Conservation (phyloP, 192 early-diverging fungal genomes). For the Gryganskiella cystojenkinii region DNA sequence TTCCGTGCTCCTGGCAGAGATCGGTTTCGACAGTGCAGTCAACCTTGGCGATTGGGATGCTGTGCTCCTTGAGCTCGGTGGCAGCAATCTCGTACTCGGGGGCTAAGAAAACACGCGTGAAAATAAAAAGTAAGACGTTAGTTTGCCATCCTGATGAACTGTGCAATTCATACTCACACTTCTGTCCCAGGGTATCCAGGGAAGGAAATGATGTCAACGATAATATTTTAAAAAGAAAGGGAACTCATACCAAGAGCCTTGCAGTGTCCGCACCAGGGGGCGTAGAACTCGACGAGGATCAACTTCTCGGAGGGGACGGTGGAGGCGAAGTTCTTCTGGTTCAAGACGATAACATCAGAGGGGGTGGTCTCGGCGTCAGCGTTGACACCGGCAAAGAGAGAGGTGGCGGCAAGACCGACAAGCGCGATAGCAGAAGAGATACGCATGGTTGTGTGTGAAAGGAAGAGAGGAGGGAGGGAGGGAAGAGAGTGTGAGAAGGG, state of each 20-base stretch:
- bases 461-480: background rate
- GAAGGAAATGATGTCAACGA: background rate
- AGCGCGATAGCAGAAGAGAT: constrained; percentile 49
- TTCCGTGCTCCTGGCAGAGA: constrained; percentile 82
- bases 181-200: no score
- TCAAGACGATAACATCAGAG: constrained; percentile 68
- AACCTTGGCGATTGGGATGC: constrained; percentile 91
- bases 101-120: constrained; percentile 64
- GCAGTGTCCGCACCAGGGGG: constrained; percentile 99
- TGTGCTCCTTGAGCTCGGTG: constrained; percentile 79
- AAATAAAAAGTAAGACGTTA: constrained; percentile 4
- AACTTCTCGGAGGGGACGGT: constrained; percentile 72
- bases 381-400: constrained; percentile 42
- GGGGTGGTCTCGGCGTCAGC: constrained; percentile 29
- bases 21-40: constrained; percentile 93
- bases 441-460: constrained; percentile 30
- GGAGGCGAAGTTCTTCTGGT: constrained; percentile 68
- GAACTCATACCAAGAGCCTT: constrained; percentile 73
- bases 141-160: no score
- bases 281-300: constrained; percentile 94
- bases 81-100: constrained; percentile 97
- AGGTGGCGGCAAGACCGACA: constrained; percentile 47
- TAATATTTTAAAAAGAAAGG: constrained; percentile 1
- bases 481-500: constrained; percentile 5
- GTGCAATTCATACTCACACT: no score